These are phyloP conservation scores for Fimicolochytrium jonesii DNA, from an alignment of 192 early-diverging fungal genomes.

Conservation along the genomic window DNA sequence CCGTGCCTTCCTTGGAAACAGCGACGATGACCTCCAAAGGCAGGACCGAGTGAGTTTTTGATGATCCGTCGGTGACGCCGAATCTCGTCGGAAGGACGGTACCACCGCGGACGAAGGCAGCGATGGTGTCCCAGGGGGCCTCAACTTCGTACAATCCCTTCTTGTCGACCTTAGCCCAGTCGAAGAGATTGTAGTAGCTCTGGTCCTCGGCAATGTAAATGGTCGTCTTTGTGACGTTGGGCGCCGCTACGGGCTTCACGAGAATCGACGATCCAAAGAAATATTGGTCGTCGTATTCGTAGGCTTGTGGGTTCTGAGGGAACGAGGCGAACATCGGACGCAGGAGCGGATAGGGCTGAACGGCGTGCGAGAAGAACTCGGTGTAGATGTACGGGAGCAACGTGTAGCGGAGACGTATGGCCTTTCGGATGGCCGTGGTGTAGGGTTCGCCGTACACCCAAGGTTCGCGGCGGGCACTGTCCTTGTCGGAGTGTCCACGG, in stretches of 20 bases:
- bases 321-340: neutral
- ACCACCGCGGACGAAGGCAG: neutral
- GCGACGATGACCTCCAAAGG: neutral
- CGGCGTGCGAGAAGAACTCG: slow-evolving; percentile 71
- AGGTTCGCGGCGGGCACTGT: slow-evolving; percentile 90
- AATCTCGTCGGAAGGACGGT: neutral
- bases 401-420: slow-evolving; percentile 74
- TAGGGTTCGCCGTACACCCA: slow-evolving; percentile 87
- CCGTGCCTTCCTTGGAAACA: neutral
- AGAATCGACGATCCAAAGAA: neutral
- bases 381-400: slow-evolving; percentile 90
- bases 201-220: neutral
- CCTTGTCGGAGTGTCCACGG: slow-evolving; percentile 92
- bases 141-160: neutral
- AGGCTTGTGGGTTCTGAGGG: neutral
- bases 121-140: neutral
- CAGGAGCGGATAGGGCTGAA: neutral
- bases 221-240: neutral
- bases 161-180: neutral
- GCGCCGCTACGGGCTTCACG: neutral
- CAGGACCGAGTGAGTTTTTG: neutral
- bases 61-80: neutral
- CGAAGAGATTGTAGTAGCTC: neutral
- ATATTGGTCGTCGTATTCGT: neutral
- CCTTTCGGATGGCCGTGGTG: slow-evolving; percentile 67